Conservation (phyloP, 257 asterid genomes). For the Galeopsis tetrahit region DNA sequence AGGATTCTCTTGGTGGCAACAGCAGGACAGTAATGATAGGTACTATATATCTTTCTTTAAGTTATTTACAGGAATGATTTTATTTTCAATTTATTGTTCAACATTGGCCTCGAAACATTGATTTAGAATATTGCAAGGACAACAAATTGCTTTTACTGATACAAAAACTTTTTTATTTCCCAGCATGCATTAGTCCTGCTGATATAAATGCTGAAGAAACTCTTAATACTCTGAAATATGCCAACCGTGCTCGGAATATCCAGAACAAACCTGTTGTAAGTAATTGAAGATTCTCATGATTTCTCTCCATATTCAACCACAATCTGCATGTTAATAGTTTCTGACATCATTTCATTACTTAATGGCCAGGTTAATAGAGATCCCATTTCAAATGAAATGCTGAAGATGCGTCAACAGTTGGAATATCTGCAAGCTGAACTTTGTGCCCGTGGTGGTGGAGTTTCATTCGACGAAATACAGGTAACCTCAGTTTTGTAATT, state of each 20-base stretch:
- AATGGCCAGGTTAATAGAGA: slow-evolving; percentile 84
- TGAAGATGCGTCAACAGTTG: slow-evolving; percentile 96
- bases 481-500: slow-evolving; percentile 39
- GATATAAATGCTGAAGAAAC: slow-evolving; percentile 99
- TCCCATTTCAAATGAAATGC: slow-evolving; percentile 92
- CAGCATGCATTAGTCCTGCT: slow-evolving; percentile 99
- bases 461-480: slow-evolving; percentile 89
- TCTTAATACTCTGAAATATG: slow-evolving; percentile 93
- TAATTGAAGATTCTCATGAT: slow-evolving; percentile 5
- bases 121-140: slow-evolving; percentile 22
- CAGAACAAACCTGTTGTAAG: slow-evolving; percentile 98
- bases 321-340: not conserved
- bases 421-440: slow-evolving; percentile 96
- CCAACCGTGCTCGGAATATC: slow-evolving; percentile 98
- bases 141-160: slow-evolving; percentile 22
- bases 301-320: slow-evolving; percentile 12
- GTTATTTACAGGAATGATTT: not conserved
- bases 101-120: not conserved
- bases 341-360: slow-evolving; percentile 28
- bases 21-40: slow-evolving; percentile 99
- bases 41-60: slow-evolving; percentile 34
- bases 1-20: slow-evolving; percentile 99
- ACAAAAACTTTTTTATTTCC: slow-evolving; percentile 31
- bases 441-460: slow-evolving; percentile 92
- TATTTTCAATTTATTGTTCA: not conserved